A percentile compares a stretch with the other conserved stretches of the same genome.
Evolutionary conservation across 805 yeast species (phyloP).

Genomic region (Trichomonascus vanleenenianus): DNA sequence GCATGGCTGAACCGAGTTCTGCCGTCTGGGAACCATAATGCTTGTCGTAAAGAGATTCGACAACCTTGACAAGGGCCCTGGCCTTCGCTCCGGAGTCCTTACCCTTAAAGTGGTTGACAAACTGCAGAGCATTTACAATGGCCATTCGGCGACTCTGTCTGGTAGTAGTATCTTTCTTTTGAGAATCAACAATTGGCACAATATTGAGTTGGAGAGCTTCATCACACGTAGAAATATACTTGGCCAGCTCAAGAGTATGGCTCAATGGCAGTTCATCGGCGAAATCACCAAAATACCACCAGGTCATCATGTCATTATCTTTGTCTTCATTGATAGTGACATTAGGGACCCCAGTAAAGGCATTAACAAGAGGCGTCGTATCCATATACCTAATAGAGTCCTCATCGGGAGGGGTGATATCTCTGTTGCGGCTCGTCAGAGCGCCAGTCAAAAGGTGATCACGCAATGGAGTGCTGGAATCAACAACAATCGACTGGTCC

Average conservation of each 20-base stretch:
- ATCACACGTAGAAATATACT: slow-evolving; percentile 12
- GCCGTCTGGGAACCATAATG: slow-evolving; percentile 1
- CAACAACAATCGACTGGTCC: slow-evolving; percentile 6
- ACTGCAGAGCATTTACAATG: background rate
- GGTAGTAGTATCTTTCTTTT: background rate
- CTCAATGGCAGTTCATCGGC: slow-evolving; percentile 29
- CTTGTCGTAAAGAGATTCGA: slow-evolving; percentile 1
- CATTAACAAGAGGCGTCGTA: slow-evolving; percentile 4
- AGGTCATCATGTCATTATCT: background rate
- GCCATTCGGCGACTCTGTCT: background rate
- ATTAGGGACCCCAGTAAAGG: background rate
- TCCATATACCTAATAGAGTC: slow-evolving; percentile 27
- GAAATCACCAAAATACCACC: slow-evolving; percentile 55
- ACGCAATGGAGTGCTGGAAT: slow-evolving; percentile 16
- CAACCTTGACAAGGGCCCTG: background rate
- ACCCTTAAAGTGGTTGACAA: background rate
- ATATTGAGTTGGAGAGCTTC: slow-evolving; percentile 6
- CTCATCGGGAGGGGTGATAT: slow-evolving; percentile 43
- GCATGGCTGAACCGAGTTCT: too few species aligned
- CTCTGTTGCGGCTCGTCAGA: slow-evolving; percentile 37
- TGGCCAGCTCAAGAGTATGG: slow-evolving; percentile 38
- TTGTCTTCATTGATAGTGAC: background rate
- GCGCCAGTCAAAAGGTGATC: slow-evolving; percentile 39
- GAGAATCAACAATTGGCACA: slow-evolving; percentile 6
- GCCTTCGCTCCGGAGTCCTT: background rate